These are phyloP conservation scores for Tetrapisispora taiwanensis DNA, from an alignment of 805 yeast genomes.

Conservation along the genomic window DNA sequence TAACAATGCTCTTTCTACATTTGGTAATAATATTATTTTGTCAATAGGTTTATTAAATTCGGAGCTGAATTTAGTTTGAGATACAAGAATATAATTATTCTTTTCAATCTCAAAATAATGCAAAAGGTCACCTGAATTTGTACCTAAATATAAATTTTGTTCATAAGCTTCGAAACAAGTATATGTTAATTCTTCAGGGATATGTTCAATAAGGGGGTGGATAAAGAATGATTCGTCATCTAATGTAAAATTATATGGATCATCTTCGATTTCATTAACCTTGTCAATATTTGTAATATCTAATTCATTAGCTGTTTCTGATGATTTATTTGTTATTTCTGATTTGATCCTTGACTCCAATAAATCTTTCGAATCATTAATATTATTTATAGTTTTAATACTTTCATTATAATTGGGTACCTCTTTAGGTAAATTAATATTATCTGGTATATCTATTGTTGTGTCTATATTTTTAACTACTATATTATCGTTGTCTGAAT, in stretches of 20 bases:
- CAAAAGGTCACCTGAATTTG: constrained; percentile 23
- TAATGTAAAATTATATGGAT: not conserved
- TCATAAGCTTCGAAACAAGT: constrained; percentile 23
- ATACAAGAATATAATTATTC: constrained; percentile 24
- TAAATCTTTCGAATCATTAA: too few relatives aligned
- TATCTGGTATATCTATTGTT: too few relatives aligned
- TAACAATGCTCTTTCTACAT: constrained; percentile 25
- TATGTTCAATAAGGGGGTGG: constrained; percentile 16
- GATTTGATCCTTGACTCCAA: too few relatives aligned
- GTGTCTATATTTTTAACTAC: too few relatives aligned
- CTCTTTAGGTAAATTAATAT: too few relatives aligned
- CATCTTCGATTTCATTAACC: not conserved
- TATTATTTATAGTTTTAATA: too few relatives aligned
- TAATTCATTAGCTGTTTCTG: not conserved
- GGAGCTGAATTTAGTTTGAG: constrained; percentile 20
- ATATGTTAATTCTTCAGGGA: constrained; percentile 19
- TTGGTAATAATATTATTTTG: constrained; percentile 20
- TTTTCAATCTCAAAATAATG: constrained; percentile 28
- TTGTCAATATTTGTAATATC: too few relatives aligned
- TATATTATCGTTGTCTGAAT: too few relatives aligned
- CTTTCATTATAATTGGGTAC: too few relatives aligned
- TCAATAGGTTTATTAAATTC: constrained; percentile 13
- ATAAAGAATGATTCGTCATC: constrained; percentile 17
- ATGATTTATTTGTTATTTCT: not conserved
- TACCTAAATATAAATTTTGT: constrained; percentile 26